Conservation (phyloP, 1,284 basidiomycete species). For the Psilocybe mexicana region DNA sequence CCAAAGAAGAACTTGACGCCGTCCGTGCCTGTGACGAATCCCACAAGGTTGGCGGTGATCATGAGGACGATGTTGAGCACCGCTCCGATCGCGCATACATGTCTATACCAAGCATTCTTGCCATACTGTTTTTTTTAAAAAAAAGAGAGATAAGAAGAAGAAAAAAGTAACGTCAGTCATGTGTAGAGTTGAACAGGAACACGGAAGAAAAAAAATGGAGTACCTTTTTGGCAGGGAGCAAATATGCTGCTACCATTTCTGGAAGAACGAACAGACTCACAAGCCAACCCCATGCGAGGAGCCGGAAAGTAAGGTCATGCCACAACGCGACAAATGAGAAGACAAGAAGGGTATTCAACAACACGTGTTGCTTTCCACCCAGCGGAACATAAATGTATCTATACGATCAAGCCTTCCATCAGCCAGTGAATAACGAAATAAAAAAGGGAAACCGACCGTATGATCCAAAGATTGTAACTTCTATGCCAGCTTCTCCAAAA, state of each 20-base stretch:
- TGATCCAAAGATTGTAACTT: slow-evolving; percentile 95
- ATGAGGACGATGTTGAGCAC: slow-evolving; percentile 88
- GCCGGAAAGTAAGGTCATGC: slow-evolving; percentile 90
- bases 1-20: slow-evolving; percentile 74
- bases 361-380: slow-evolving; percentile 72
- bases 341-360: slow-evolving; percentile 76
- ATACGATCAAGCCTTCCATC: neutral
- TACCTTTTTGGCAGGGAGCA: slow-evolving; percentile 69
- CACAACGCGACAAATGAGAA: slow-evolving; percentile 99
- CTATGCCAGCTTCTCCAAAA: slow-evolving; percentile 99
- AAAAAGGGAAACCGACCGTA: slow-evolving; percentile 54
- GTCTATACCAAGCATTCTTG: slow-evolving; percentile 78
- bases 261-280: slow-evolving; percentile 90
- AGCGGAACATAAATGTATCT: slow-evolving; percentile 96
- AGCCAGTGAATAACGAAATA: neutral
- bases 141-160: neutral
- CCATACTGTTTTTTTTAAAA: slow-evolving; percentile 55
- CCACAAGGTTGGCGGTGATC: slow-evolving; percentile 93
- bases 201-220: slow-evolving; percentile 23
- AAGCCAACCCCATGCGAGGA: slow-evolving; percentile 98
- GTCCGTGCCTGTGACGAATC: slow-evolving; percentile 91
- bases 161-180: neutral
- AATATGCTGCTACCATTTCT: slow-evolving; percentile 67
- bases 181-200: neutral
- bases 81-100: slow-evolving; percentile 82